phyloP scores from a whole-genome alignment of 345 rosid genomes.

The Eucalyptus cloeziana region DNA sequence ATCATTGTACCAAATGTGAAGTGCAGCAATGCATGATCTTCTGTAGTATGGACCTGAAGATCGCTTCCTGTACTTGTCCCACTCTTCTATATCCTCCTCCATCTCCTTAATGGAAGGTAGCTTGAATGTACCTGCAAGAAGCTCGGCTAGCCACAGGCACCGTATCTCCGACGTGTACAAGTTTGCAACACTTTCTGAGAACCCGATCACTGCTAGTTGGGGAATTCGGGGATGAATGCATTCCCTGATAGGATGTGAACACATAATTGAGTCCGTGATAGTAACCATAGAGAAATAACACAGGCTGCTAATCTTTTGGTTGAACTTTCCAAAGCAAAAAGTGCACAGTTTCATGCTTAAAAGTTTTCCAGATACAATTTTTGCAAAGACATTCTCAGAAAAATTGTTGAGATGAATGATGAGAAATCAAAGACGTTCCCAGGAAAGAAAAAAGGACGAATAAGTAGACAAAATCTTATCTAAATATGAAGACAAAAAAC shows the following conservation, averaged over 20 bases:
- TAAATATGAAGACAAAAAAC: neutral
- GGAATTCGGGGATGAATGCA: constrained; percentile 23
- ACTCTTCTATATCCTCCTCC: constrained; percentile 13
- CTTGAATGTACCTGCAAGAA: constrained; percentile 15
- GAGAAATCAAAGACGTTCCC: neutral
- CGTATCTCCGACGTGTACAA: constrained; percentile 26
- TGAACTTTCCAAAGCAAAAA: no score
- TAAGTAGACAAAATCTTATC: neutral
- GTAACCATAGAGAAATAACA: neutral
- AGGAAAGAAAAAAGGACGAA: neutral
- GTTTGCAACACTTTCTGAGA: constrained; percentile 20
- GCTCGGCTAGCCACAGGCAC: constrained; percentile 22
- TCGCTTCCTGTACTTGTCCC: constrained; percentile 16
- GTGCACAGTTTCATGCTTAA: neutral
- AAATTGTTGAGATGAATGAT: neutral
- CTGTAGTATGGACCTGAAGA: constrained; percentile 5
- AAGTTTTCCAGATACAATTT: neutral
- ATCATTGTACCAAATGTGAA: constrained; percentile 33
- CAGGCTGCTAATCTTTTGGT: neutral
- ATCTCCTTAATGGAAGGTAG: constrained; percentile 18
- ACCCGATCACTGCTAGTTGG: constrained; percentile 27
- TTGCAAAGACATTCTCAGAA: neutral
- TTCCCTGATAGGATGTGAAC: constrained; percentile 6
- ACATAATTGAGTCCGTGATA: neutral
- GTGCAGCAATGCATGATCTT: constrained; percentile 14